These are phyloP conservation scores for Trichophyton benhamiae DNA, from an alignment of 2,329 filamentous ascomycete species.

Conservation along the genomic window DNA sequence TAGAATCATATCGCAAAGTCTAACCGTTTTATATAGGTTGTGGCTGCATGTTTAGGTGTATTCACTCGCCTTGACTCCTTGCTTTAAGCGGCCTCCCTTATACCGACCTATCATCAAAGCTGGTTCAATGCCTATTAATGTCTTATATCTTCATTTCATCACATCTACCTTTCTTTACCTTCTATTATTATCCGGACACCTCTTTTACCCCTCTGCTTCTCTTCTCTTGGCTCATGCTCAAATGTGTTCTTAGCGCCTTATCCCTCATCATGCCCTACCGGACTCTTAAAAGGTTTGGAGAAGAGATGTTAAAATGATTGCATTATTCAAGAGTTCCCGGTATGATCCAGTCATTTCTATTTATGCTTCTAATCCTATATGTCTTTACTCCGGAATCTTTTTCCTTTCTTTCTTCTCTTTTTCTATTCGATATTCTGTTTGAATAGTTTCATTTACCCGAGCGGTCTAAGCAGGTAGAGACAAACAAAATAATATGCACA, in stretches of 20 bases:
- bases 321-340: background rate
- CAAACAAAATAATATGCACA: background rate
- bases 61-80: conserved; percentile 96
- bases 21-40: conserved; percentile 42
- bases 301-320: conserved; percentile 1
- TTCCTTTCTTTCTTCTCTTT: background rate
- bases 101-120: background rate
- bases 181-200: conserved; percentile 5
- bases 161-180: conserved; percentile 5
- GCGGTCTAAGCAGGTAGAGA: conserved; percentile 3
- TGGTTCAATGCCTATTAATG: conserved; percentile 1
- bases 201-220: conserved; percentile 11
- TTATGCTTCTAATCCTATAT: background rate
- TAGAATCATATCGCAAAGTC: conserved; percentile 8
- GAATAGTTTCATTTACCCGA: background rate
- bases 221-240: conserved; percentile 5
- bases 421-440: background rate
- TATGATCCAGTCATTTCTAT: background rate
- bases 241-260: background rate
- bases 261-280: background rate
- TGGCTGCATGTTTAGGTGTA: conserved; percentile 90
- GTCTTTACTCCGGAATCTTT: no score
- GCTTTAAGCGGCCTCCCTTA: conserved; percentile 43
- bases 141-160: conserved; percentile 4
- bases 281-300: background rate